Conservation (phyloP, 2,329 filamentous ascomycete species). For the Alternaria panax region DNA sequence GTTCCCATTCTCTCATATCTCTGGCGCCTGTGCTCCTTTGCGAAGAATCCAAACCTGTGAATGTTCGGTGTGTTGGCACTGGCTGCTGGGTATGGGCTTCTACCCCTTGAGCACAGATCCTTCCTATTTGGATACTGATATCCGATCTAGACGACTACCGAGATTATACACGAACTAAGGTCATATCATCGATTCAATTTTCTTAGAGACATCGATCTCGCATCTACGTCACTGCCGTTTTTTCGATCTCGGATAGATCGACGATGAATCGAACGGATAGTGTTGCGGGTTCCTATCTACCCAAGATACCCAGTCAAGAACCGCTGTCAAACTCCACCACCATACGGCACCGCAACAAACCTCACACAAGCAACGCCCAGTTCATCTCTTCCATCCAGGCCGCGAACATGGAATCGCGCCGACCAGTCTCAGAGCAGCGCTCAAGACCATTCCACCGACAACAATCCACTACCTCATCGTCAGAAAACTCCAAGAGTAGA, state of each 20-base stretch:
- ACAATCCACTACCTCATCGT: conserved; percentile 40
- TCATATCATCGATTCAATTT: conserved; percentile 29
- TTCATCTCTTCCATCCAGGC: conserved; percentile 5
- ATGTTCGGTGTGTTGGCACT: conserved; percentile 30
- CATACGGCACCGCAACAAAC: conserved; percentile 26
- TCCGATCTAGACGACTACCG: conserved; percentile 31
- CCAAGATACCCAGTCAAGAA: conserved; percentile 26
- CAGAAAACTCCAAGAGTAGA: conserved; percentile 37
- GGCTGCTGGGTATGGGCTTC: conserved; percentile 34
- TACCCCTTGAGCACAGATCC: conserved; percentile 29
- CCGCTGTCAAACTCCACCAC: conserved; percentile 31
- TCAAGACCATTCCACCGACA: conserved; percentile 30
- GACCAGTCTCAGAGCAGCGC: conserved; percentile 38
- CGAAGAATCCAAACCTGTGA: conserved; percentile 12
- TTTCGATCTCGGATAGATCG: conserved; percentile 30
- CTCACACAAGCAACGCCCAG: conserved; percentile 20
- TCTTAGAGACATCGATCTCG: conserved; percentile 6
- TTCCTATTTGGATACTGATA: conserved; percentile 33
- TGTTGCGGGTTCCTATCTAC: conserved; percentile 35
- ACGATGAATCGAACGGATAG: conserved; percentile 47
- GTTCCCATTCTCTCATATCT: conserved; percentile 11
- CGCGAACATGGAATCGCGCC: conserved; percentile 22
- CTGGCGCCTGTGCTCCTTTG: conserved; percentile 7
- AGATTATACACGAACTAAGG: conserved; percentile 25
- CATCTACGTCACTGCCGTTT: conserved; percentile 25